A percentile compares a stretch with the other conserved stretches of the same genome.
Conservation (phyloP, 2,329 filamentous ascomycete species). For the Monosporascus sp. region DNA sequence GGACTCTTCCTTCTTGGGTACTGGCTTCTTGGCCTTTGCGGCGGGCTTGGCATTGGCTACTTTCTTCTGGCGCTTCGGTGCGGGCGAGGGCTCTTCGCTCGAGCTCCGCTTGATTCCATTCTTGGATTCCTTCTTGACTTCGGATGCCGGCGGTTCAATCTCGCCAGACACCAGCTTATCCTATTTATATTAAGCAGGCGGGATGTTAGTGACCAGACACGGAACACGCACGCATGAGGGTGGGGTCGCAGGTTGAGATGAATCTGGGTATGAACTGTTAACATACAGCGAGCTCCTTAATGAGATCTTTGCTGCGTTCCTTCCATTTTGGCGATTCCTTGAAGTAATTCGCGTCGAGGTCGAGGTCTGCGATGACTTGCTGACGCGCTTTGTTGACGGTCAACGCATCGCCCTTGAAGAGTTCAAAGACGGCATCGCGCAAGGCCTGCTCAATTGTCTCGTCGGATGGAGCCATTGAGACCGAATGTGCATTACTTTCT, state of each 20-base stretch:
- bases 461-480: conserved; percentile 35
- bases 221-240: background rate
- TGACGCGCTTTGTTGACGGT: conserved; percentile 55
- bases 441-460: conserved; percentile 42
- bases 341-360: conserved; percentile 48
- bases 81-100: conserved; percentile 26
- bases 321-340: conserved; percentile 46
- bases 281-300: conserved; percentile 50
- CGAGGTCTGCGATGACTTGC: conserved; percentile 42
- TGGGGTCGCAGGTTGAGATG: background rate
- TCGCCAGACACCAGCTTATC: conserved; percentile 4
- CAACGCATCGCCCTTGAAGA: conserved; percentile 41
- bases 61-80: conserved; percentile 35
- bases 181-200: conserved; percentile 10
- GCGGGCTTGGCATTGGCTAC: conserved; percentile 15
- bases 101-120: conserved; percentile 30
- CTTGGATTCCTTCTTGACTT: conserved; percentile 19
- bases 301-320: conserved; percentile 51
- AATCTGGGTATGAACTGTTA: background rate
- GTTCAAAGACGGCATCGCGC: conserved; percentile 37
- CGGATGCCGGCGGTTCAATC: conserved; percentile 1
- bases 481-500: background rate
- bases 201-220: conserved; percentile 5
- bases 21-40: conserved; percentile 21
- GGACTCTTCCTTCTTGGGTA: conserved; percentile 23